Conservation (phyloP, 345 rosid species). For the Cochlearia excelsa region DNA sequence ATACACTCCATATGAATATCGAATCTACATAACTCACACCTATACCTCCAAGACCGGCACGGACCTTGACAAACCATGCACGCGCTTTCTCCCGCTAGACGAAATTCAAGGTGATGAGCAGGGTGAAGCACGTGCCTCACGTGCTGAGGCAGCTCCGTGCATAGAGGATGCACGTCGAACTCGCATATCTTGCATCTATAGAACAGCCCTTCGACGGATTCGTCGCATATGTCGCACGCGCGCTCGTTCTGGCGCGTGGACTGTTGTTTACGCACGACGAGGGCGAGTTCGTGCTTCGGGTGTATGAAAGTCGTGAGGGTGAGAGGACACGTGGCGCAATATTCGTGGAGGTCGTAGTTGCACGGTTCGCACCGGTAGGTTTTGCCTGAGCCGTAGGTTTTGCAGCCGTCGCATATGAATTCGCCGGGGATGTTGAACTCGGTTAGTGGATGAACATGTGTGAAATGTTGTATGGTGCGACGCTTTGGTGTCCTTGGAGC, state of each 20-base stretch:
- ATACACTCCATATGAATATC: slow-evolving; percentile 45
- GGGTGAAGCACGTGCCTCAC: slow-evolving; percentile 37
- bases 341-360: slow-evolving; percentile 25
- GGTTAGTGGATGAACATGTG: slow-evolving; percentile 36
- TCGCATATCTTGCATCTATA: slow-evolving; percentile 41
- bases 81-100: slow-evolving; percentile 5
- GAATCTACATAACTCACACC: slow-evolving; percentile 36
- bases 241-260: slow-evolving; percentile 12
- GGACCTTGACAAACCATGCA: slow-evolving; percentile 36
- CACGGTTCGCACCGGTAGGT: no score
- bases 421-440: slow-evolving; percentile 18
- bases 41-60: slow-evolving; percentile 43
- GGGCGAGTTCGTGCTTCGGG: no score
- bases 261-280: no score
- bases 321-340: slow-evolving; percentile 39
- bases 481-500: slow-evolving; percentile 31
- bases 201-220: slow-evolving; percentile 37
- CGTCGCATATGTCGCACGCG: slow-evolving; percentile 38
- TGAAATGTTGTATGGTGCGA: slow-evolving; percentile 34
- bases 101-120: slow-evolving; percentile 36
- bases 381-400: neutral
- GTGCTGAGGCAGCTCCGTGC: slow-evolving; percentile 38
- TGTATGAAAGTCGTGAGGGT: neutral
- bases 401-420: slow-evolving; percentile 44
- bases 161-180: slow-evolving; percentile 41